A percentile compares a stretch with the other conserved stretches of the same genome.
These are phyloP conservation scores for Rhypophila decipiens DNA, from an alignment of 495 filamentous ascomycete genomes.

Conservation along the genomic window DNA sequence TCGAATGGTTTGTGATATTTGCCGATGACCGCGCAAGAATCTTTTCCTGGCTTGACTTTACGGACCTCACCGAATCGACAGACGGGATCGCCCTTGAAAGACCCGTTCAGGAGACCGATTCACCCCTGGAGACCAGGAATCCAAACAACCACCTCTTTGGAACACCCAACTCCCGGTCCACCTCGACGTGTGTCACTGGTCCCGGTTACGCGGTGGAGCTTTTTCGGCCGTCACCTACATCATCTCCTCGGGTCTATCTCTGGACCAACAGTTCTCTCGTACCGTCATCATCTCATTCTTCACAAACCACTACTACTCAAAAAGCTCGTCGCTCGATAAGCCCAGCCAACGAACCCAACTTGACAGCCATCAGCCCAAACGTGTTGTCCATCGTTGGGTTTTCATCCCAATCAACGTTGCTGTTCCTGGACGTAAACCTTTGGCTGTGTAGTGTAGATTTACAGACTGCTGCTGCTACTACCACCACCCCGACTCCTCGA, in stretches of 20 bases:
- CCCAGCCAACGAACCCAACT: background rate
- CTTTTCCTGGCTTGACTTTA: conserved; percentile 16
- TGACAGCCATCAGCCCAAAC: background rate
- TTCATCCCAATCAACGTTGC: conserved; percentile 7
- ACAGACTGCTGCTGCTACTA: background rate
- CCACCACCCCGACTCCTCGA: background rate
- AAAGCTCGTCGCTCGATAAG: too few relatives aligned
- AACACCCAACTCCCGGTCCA: too few relatives aligned
- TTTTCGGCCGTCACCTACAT: background rate
- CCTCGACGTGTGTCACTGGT: too few relatives aligned
- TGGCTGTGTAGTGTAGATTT: conserved; percentile 24
- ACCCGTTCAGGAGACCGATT: too few relatives aligned
- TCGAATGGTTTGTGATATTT: conserved; percentile 11
- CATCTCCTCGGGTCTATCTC: background rate
- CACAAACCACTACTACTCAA: too few relatives aligned
- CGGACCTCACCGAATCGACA: conserved; percentile 8
- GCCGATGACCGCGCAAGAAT: conserved; percentile 8
- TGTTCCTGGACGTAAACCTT: conserved; percentile 20
- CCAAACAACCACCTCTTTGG: too few relatives aligned
- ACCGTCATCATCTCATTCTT: too few relatives aligned
- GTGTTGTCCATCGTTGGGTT: conserved; percentile 10
- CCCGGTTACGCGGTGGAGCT: conserved; percentile 10
- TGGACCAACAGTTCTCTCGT: too few relatives aligned
- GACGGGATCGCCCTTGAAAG: too few relatives aligned
- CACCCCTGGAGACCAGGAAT: too few relatives aligned